These are phyloP conservation scores for Lodderomyces oxycetoniae DNA, from an alignment of 1,139 yeast genomes.

Conservation along the genomic window DNA sequence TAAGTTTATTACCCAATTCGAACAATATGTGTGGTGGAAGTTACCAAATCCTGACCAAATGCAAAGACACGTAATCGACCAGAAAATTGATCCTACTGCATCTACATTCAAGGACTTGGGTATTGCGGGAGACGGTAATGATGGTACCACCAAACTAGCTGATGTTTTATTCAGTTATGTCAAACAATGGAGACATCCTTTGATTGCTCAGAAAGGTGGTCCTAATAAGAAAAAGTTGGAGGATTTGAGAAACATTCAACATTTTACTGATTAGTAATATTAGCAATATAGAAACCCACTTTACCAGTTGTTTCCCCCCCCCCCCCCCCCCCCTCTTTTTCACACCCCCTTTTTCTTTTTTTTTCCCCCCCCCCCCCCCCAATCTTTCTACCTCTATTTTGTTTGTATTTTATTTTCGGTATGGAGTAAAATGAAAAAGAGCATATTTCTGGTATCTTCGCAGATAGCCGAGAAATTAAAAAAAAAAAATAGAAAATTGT, in stretches of 20 bases:
- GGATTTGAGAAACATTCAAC: constrained; percentile 44
- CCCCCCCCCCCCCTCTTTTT: too few relatives aligned
- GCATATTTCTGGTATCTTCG: too few relatives aligned
- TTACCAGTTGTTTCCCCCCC: too few relatives aligned
- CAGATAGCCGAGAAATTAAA: constrained; percentile 2
- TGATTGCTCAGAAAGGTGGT: constrained; percentile 46
- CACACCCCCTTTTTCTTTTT: too few relatives aligned
- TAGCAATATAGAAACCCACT: too few relatives aligned
- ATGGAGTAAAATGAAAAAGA: too few relatives aligned
- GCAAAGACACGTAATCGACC: constrained; percentile 71
- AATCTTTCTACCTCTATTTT: too few relatives aligned
- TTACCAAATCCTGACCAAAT: constrained; percentile 70
- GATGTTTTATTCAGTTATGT: constrained; percentile 66
- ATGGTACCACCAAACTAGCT: constrained; percentile 59
- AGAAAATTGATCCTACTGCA: constrained; percentile 57
- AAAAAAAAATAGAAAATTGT: too few relatives aligned
- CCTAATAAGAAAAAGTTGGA: constrained; percentile 39
- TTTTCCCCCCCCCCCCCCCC: too few relatives aligned
- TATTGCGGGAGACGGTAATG: constrained; percentile 25
- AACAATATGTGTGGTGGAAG: constrained; percentile 63
- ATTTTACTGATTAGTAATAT: constrained; percentile 31
- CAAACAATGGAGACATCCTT: constrained; percentile 51
- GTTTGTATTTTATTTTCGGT: too few relatives aligned
- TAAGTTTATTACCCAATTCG: constrained; percentile 42
- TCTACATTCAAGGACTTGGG: constrained; percentile 71